Conservation (phyloP, 257 asterid species). For the Solanum appendiculatum region DNA sequence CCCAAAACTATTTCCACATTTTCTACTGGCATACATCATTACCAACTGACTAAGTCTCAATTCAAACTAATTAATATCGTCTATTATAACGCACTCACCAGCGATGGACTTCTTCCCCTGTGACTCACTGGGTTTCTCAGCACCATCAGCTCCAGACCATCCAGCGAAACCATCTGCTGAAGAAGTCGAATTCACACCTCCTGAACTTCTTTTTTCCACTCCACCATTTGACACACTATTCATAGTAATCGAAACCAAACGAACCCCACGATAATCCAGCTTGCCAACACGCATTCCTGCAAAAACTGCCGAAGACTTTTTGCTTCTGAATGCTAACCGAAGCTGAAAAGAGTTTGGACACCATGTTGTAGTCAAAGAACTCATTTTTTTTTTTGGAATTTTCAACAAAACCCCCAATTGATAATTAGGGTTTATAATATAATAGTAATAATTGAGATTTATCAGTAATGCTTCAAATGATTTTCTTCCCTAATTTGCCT, state of each 20-base stretch:
- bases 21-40: neutral
- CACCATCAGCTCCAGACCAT: conserved; percentile 55
- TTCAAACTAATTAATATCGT: neutral
- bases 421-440: neutral
- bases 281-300: conserved; percentile 29
- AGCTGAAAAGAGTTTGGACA: conserved; percentile 83
- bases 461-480: neutral
- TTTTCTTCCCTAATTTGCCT: neutral
- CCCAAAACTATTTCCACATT: neutral
- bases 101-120: conserved; percentile 32
- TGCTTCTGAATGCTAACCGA: conserved; percentile 53
- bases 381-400: conserved; percentile 14
- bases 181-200: conserved; percentile 35
- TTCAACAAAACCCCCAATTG: neutral
- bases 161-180: conserved; percentile 57
- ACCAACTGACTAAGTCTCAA: neutral
- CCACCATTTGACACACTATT: conserved; percentile 34
- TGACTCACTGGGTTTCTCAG: conserved; percentile 28
- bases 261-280: conserved; percentile 36
- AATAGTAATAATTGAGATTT: neutral
- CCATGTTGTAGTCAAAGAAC: conserved; percentile 54
- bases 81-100: conserved; percentile 30
- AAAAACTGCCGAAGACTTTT: conserved; percentile 20
- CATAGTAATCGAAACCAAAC: conserved; percentile 27
- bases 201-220: conserved; percentile 27